phyloP scores from a whole-genome alignment of 352 stramenopile species.

The Pythium coloratum region DNA sequence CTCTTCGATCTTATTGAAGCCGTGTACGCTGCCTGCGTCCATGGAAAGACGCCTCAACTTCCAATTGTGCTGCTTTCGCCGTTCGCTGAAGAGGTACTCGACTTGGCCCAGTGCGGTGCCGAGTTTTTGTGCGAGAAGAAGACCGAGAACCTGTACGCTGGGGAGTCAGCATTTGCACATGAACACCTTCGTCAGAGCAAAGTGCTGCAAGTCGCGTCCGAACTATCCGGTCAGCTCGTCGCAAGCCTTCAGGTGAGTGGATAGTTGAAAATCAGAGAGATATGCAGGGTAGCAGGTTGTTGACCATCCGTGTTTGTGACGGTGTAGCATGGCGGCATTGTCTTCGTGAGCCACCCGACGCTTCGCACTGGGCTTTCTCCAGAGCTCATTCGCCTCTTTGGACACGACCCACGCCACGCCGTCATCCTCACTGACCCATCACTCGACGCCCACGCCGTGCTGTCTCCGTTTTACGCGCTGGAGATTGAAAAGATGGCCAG shows the following conservation, averaged over 20 bases:
- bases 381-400: constrained; percentile 59
- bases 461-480: constrained; percentile 57
- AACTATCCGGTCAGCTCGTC: constrained; percentile 44
- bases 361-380: constrained; percentile 56
- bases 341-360: constrained; percentile 74
- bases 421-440: constrained; percentile 75
- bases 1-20: constrained; percentile 82
- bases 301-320: neutral
- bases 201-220: constrained; percentile 44
- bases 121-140: constrained; percentile 89
- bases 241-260: constrained; percentile 55
- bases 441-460: constrained; percentile 47
- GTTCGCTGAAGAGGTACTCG: constrained; percentile 44
- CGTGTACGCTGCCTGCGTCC: constrained; percentile 47
- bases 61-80: constrained; percentile 74
- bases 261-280: neutral
- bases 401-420: constrained; percentile 60
- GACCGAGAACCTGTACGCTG: constrained; percentile 70
- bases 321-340: constrained; percentile 57
- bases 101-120: constrained; percentile 53
- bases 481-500: constrained; percentile 78
- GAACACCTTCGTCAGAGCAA: constrained; percentile 52
- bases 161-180: constrained; percentile 72
- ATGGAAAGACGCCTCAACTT: constrained; percentile 43
- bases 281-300: neutral